Evolutionary conservation across 1,284 basidiomycete species (phyloP).

Genomic region (Mrakiaceae sp.): DNA sequence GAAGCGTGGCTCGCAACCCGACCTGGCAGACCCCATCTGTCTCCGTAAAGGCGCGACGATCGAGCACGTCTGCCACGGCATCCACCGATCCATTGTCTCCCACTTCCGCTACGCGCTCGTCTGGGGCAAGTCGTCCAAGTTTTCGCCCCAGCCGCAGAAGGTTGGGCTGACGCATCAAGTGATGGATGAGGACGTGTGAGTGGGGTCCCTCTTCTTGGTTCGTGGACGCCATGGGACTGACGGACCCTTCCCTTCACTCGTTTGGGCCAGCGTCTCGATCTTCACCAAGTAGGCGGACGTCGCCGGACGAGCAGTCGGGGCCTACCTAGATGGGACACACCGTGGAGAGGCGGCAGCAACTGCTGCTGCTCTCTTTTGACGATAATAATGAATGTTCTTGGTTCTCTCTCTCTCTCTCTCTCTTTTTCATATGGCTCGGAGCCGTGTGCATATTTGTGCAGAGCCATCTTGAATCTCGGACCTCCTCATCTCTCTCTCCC

Average conservation of each 20-base stretch:
- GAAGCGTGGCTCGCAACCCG: slow-evolving; percentile 86
- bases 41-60: slow-evolving; percentile 84
- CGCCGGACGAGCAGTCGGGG: no score
- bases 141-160: slow-evolving; percentile 85
- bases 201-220: slow-evolving; percentile 30
- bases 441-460: no score
- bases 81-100: slow-evolving; percentile 75
- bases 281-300: not conserved
- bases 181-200: slow-evolving; percentile 85
- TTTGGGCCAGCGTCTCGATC: not conserved
- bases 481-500: no score
- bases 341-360: no score
- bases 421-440: no score
- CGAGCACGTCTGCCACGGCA: slow-evolving; percentile 84
- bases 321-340: no score
- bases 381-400: no score
- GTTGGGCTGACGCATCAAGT: slow-evolving; percentile 78
- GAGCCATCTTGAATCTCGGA: no score
- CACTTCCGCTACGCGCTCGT: slow-evolving; percentile 87
- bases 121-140: slow-evolving; percentile 86
- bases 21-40: slow-evolving; percentile 85
- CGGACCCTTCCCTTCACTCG: not conserved
- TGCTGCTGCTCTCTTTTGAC: no score
- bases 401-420: no score
- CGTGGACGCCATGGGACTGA: not conserved